A percentile compares a stretch with the other conserved stretches of the same genome.
phyloP scores from a whole-genome alignment of 1,284 basidiomycete genomes.

The Cutaneotrichosporon arboriforme region DNA sequence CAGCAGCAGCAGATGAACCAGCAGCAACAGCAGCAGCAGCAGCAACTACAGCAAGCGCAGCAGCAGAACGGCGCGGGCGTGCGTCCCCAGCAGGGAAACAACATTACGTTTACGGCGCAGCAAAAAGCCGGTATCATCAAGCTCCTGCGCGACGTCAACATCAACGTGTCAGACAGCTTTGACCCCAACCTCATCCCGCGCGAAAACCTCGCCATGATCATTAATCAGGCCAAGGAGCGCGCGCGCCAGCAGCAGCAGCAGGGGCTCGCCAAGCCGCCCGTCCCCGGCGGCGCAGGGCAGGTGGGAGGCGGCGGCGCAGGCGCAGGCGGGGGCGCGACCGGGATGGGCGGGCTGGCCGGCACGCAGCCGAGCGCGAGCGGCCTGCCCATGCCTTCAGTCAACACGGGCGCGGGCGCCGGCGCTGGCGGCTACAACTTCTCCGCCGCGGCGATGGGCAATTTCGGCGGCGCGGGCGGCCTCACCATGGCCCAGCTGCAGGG shows the following conservation, averaged over 20 bases:
- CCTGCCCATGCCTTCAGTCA: too few relatives aligned
- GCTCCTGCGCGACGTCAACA: conserved; percentile 12
- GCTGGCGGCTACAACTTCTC: background rate
- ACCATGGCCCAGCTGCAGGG: conserved; percentile 1
- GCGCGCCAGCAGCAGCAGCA: conserved; percentile 2
- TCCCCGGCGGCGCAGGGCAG: background rate
- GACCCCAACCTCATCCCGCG: conserved; percentile 18
- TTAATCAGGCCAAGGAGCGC: conserved; percentile 12
- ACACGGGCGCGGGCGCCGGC: too few relatives aligned
- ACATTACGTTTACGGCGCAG: conserved; percentile 10
- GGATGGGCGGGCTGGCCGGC: background rate
- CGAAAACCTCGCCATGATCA: conserved; percentile 12
- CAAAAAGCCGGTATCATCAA: conserved; percentile 17
- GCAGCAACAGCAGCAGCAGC: conserved; percentile 1
- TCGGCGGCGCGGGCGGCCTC: background rate
- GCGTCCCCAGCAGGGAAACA: background rate
- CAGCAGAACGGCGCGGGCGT: background rate
- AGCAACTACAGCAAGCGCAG: background rate
- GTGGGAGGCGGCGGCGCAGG: background rate
- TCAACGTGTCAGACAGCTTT: conserved; percentile 15
- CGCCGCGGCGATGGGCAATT: background rate
- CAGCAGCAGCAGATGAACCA: conserved; percentile 1
- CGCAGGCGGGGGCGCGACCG: background rate
- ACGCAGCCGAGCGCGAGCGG: background rate
- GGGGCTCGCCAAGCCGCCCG: background rate